Evolutionary conservation across 2,329 filamentous ascomycete genomes (phyloP).

Genomic region (Cordyceps cateniannulata): DNA sequence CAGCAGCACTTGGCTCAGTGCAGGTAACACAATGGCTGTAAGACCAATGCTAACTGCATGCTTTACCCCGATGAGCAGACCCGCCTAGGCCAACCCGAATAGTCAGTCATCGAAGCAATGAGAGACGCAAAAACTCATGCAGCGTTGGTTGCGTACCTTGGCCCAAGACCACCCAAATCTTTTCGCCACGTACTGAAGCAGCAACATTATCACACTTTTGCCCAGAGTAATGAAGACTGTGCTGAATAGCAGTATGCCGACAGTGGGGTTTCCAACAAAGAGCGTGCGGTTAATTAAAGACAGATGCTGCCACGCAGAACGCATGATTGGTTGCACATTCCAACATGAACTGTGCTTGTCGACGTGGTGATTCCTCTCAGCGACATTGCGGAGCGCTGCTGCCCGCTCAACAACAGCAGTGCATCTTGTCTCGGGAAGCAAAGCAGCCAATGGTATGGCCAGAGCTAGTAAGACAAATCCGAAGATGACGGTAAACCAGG

Average conservation of each 20-base stretch:
- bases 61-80: not conserved
- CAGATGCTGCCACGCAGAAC: not conserved
- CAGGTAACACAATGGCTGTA: not conserved
- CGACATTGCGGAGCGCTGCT: constrained; percentile 5
- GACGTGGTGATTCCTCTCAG: not conserved
- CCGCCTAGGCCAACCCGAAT: not conserved
- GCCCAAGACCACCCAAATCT: constrained; percentile 13
- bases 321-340: not conserved
- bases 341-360: not conserved
- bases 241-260: not conserved
- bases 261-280: not conserved
- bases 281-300: not conserved
- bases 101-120: not conserved
- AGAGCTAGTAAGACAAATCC: constrained; percentile 11
- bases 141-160: not conserved
- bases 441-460: constrained; percentile 8
- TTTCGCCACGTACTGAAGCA: constrained; percentile 12
- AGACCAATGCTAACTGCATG: not conserved
- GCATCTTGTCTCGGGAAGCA: constrained; percentile 14
- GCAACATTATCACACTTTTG: not conserved
- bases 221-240: not conserved
- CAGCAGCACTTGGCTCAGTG: not conserved
- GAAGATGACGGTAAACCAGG: constrained; percentile 12
- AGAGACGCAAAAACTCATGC: not conserved
- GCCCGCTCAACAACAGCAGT: not conserved